Evolutionary conservation across 2,329 filamentous ascomycete genomes (phyloP), one percentile per base, ranked within the genome.

Genomic region (Stagonosporopsis cucurbitacearum): DNA sequence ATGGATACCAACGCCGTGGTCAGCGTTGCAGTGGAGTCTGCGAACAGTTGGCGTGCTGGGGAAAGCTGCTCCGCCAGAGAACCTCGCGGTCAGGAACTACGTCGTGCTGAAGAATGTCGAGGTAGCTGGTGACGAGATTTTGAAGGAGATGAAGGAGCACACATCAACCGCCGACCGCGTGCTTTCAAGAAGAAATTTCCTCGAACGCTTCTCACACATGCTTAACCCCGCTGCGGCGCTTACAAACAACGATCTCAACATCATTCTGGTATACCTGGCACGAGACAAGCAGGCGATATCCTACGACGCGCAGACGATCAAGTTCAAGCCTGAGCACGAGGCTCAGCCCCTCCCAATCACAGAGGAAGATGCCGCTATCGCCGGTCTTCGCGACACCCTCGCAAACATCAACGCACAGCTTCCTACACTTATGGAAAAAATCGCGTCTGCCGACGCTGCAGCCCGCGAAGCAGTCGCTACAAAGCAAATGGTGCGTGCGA

Each of bases 301-400:
- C 3, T 86, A 91, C 65, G 92, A 92, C 15, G 88, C 96, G 60
- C 91, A 96, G 71, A 77, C 77, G 2, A 74, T 99, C 64, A 93
- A 90, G 71, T 88, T 98, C 73, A 88, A 85, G 65, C 43, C 66
- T 5, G 62, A 68, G 43, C 69, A 65, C 42, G 70, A 73, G 17
- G 42, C 60, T 3, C 76, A 77, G 0, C 72, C 82, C 0, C 79
- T 80, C 3, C 75, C 80, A 1, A 88, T 98, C 61, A 90, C 90
- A 0, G 80, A 87, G 54, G 89, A 96, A 66, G 95, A 99, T 76
- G 80, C 81, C 4, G 89, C 91, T 0, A 91, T 97, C 59, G 92
- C 92, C 1, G 88, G 89, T 46, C 82, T 99, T 15, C 87, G 89
- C 58, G 84, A 87, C 19, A 86, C 96, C 58, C 88, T 92, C 15